Base-by-base conservation (phyloP, 495 filamentous ascomycete species). In the Daldinia caldariorum region DNA sequence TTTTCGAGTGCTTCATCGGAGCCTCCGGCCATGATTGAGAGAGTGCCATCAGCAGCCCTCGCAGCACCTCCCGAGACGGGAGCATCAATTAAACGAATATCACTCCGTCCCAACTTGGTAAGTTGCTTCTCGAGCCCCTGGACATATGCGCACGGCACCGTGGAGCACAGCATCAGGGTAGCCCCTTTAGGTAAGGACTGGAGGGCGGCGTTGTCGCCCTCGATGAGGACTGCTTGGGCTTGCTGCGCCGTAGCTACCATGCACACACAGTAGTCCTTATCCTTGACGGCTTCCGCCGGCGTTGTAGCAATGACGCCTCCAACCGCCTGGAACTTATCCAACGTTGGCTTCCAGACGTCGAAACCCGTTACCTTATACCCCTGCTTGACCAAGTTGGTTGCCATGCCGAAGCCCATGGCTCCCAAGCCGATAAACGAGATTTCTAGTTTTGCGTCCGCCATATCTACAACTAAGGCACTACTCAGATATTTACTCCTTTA, bases 371-470 rank as follows among this genome's bases (percentile, higher is more conserved):
- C 90, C 1, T 80, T 51, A 74, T 90, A 91, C 63, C 88, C 88
- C 47, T 87, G 79, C 72, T 89, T 89, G 68, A 94, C 79, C 50
- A 95, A 87, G 72, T 93, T 85, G 41, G 88, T 90, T 71, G 92
- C 92, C 90, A 94, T 94, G 69, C 91, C 91, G 75, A 91, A 92
- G 74, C 92, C 92, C 92, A 94, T 95, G 80, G 92, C 92, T 69
- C 92, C 92, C 6, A 95, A 89, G 83, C 92, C 92, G 63, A 92
- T 89, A 80, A 94, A 94, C 68, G 90, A 87, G 60, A 94, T 79
- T 53, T 83, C 79, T 8, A 88, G 84, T 72, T 88, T 84, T 32
- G 63, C 38, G 66, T 73, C 69, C 32, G 75, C 73, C 78, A 80
- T 81, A 47, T 63, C 29, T 18, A 41, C 38, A 22, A 49, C 37